Evolutionary conservation across 2,329 filamentous ascomycete species (phyloP), one percentile per base, ranked within the genome.

Genomic region (Fusarium aywerte): DNA sequence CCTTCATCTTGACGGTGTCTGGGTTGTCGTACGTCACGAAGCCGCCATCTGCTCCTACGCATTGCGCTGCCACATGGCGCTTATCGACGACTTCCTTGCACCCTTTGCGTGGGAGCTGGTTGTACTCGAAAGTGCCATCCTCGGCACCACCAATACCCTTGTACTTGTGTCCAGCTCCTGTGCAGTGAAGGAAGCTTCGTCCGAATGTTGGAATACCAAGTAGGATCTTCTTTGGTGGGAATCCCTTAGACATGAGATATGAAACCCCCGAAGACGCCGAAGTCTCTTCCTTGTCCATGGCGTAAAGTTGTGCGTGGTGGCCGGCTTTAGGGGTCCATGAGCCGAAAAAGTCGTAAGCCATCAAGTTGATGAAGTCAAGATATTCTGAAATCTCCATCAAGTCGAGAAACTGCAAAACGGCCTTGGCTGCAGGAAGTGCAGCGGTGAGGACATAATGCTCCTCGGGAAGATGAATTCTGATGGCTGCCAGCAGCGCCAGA

Each of bases 21-120:
- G 90, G 88, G 67, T 90, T 93, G 76, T 96, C 92, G 75, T 95
- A 96, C 3, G 87, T 90, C 39, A 95, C 87, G 68, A 93, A 94
- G 0, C 91, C 92, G 4, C 90, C 90, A 71, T 93, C 91, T 3
- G 85, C 88, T 7, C 91, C 90, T 3, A 88, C 80, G 70, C 91
- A 95, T 71, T 87, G 90, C 7, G 92, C 91, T 18, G 91, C 90
- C 13, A 89, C 88, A 27, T 86, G 80, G 18, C 86, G 81, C 69
- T 86, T 86, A 77, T 96, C 91, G 18, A 92, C 83, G 42, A 85
- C 80, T 75, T 95, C 92, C 71, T 86, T 84, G 23, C 89, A 83
- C 7, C 84, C 83, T 29, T 79, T 80, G 32, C 84, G 78, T 20
- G 92, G 92, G 9, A 96, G 82, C 54, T 90, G 82, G 67, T 83